Conservation (phyloP, 768 basidiomycete genomes). For the Termitomyces sp. region DNA sequence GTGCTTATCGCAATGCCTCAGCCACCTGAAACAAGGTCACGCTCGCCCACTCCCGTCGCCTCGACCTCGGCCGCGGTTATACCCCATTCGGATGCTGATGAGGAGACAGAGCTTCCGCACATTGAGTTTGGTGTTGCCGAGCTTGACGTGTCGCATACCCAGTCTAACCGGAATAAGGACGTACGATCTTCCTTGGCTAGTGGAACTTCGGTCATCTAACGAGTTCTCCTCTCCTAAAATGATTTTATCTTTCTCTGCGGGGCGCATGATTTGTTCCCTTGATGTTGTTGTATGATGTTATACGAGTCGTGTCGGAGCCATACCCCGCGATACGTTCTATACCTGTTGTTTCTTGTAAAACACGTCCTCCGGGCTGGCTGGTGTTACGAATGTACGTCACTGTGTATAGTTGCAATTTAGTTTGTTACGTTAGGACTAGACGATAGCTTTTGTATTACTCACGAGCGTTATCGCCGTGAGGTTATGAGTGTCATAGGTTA, state of each 20-base stretch:
- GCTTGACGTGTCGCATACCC: constrained; percentile 5
- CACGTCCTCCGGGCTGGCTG: background rate
- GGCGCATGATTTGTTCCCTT: background rate
- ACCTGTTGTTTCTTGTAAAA: background rate
- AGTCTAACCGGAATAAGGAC: background rate
- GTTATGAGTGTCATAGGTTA: background rate
- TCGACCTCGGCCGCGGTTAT: constrained; percentile 1
- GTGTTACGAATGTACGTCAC: background rate
- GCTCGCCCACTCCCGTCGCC: constrained; percentile 2
- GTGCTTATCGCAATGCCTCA: constrained; percentile 30
- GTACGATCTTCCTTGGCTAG: constrained; percentile 4
- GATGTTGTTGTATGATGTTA: background rate
- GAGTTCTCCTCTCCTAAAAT: background rate
- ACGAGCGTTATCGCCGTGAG: background rate
- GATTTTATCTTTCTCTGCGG: too few species aligned
- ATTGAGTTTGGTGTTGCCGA: constrained; percentile 28
- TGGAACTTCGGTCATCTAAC: constrained; percentile 4
- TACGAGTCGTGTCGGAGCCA: background rate
- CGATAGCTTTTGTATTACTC: background rate
- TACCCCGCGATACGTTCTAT: background rate
- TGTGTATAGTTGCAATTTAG: background rate
- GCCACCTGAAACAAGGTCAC: constrained; percentile 9
- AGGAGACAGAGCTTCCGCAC: constrained; percentile 21
- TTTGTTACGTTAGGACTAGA: background rate
- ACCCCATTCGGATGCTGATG: background rate